These are phyloP conservation scores for Acrodontium crateriforme DNA, from an alignment of 2,329 filamentous ascomycete species.

Conservation along the genomic window DNA sequence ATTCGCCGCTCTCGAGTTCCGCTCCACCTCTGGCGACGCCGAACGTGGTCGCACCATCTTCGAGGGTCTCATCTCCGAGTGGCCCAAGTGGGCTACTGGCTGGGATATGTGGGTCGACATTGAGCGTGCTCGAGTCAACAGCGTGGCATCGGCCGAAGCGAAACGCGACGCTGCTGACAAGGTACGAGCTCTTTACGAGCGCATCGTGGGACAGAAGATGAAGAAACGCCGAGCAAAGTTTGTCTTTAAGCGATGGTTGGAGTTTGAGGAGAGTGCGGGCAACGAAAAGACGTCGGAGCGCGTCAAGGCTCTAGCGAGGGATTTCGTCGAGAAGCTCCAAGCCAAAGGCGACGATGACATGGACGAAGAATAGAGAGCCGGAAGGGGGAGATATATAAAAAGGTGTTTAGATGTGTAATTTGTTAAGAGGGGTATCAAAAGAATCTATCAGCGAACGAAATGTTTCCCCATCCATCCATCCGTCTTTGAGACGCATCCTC, in stretches of 20 bases:
- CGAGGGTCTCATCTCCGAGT: constrained; percentile 69
- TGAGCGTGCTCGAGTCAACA: constrained; percentile 38
- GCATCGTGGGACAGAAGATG: constrained; percentile 50
- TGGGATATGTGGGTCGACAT: constrained; percentile 89
- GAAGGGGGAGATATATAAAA: too few species aligned
- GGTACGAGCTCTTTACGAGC: constrained; percentile 52
- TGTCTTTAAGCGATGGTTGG: constrained; percentile 85
- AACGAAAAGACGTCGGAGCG: constrained; percentile 55
- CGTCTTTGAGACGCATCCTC: too few species aligned
- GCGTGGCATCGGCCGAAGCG: constrained; percentile 19
- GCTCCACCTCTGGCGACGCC: constrained; percentile 63
- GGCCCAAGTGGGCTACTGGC: constrained; percentile 78
- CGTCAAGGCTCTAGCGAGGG: constrained; percentile 55
- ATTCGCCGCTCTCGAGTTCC: constrained; percentile 87
- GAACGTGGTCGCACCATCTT: constrained; percentile 93
- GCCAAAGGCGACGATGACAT: constrained; percentile 18
- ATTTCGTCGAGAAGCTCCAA: constrained; percentile 47
- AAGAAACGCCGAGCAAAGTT: constrained; percentile 73
- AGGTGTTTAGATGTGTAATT: too few species aligned
- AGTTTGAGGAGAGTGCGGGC: constrained; percentile 65
- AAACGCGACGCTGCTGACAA: constrained; percentile 49
- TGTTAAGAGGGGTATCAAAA: too few species aligned
- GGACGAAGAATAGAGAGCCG: too few species aligned
- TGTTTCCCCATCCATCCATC: too few species aligned
- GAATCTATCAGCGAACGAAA: too few species aligned